Conservation (phyloP, 2,329 filamentous ascomycete species). For the Davidsoniella australis region DNA sequence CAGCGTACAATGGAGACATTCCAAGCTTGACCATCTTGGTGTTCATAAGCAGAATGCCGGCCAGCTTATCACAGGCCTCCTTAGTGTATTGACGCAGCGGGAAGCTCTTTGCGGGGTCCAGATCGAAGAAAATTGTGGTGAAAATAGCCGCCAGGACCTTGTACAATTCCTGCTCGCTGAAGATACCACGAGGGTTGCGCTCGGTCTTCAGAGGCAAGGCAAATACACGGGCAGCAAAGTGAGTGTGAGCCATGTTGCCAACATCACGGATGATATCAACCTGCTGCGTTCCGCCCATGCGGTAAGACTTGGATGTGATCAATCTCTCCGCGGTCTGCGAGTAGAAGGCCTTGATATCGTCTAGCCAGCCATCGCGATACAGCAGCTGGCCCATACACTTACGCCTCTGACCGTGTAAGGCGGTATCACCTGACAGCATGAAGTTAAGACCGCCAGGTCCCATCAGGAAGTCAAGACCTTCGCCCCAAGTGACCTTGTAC, state of each 20-base stretch:
- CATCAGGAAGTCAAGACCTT: slow-evolving; percentile 45
- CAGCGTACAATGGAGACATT: slow-evolving; percentile 36
- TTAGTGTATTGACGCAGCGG: slow-evolving; percentile 41
- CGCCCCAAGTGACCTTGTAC: slow-evolving; percentile 50
- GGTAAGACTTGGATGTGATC: slow-evolving; percentile 44
- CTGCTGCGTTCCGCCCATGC: slow-evolving; percentile 36
- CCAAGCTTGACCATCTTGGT: slow-evolving; percentile 40
- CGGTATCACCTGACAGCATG: slow-evolving; percentile 36
- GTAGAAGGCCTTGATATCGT: slow-evolving; percentile 50
- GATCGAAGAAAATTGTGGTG: slow-evolving; percentile 45
- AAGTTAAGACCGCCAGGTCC: slow-evolving; percentile 35
- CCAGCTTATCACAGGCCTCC: slow-evolving; percentile 40
- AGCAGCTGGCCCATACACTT: slow-evolving; percentile 39
- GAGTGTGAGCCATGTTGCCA: slow-evolving; percentile 47
- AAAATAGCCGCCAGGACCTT: slow-evolving; percentile 50
- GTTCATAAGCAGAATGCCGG: slow-evolving; percentile 43
- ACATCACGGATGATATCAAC: slow-evolving; percentile 57
- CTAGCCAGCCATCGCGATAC: slow-evolving; percentile 43
- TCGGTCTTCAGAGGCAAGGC: slow-evolving; percentile 49
- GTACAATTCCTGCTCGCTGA: slow-evolving; percentile 38
- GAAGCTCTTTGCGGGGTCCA: slow-evolving; percentile 51
- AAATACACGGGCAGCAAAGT: slow-evolving; percentile 46
- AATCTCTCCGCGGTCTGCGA: slow-evolving; percentile 42
- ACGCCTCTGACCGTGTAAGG: slow-evolving; percentile 31
- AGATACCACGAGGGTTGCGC: slow-evolving; percentile 40